Conservation (phyloP, 345 rosid genomes). For the Arabidopsis suecica region DNA sequence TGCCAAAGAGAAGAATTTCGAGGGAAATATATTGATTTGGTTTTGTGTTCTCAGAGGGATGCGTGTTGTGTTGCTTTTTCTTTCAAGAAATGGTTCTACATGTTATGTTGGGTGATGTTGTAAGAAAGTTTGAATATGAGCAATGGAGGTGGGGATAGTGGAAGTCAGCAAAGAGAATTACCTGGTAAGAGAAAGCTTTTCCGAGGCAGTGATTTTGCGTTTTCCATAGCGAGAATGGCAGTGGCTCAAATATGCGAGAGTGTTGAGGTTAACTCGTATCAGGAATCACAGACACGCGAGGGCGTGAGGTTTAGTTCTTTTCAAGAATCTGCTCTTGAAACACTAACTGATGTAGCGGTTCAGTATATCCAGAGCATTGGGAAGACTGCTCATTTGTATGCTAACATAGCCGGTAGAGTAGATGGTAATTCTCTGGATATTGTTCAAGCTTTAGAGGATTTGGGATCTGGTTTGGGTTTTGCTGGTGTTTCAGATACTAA, state of each 20-base stretch:
- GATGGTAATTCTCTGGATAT: constrained; percentile 68
- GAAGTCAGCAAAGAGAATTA: constrained; percentile 48
- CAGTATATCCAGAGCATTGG: constrained; percentile 62
- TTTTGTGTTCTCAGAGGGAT: constrained; percentile 39
- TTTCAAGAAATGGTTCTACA: constrained; percentile 46
- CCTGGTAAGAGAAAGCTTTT: constrained; percentile 50
- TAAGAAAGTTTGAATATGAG: constrained; percentile 82
- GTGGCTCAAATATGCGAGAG: constrained; percentile 78
- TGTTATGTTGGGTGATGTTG: constrained; percentile 51
- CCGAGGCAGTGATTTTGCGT: constrained; percentile 56
- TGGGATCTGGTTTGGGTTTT: constrained; percentile 67
- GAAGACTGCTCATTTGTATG: constrained; percentile 58
- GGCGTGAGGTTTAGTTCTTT: constrained; percentile 68
- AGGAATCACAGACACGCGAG: constrained; percentile 72
- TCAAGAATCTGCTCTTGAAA: constrained; percentile 81
- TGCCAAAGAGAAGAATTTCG: constrained; percentile 2
- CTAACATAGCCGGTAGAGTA: constrained; percentile 71
- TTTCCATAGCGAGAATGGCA: constrained; percentile 63
- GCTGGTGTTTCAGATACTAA: constrained; percentile 59
- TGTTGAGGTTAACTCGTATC: constrained; percentile 72
- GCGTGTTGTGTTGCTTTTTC: constrained; percentile 28
- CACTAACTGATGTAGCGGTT: constrained; percentile 60
- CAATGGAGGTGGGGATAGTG: constrained; percentile 77
- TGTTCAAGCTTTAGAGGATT: constrained; percentile 74
- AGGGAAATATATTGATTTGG: constrained; percentile 10